Conservation (phyloP, 805 yeast genomes). For the Yarrowia osloensis region DNA sequence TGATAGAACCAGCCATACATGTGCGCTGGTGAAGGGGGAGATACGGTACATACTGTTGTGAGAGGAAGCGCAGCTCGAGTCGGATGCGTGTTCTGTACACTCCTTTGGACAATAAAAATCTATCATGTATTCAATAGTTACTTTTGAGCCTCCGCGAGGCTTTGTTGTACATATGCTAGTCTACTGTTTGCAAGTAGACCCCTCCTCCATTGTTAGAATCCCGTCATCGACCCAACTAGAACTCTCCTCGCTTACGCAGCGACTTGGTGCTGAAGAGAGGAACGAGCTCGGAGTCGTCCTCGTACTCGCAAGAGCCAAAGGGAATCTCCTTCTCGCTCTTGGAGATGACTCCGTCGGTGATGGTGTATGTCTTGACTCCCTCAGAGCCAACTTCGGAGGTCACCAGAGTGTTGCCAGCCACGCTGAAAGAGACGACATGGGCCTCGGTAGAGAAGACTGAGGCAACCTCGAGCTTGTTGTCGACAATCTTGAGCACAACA, state of each 20-base stretch:
- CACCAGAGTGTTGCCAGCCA: slow-evolving; percentile 23
- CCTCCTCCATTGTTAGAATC: slow-evolving; percentile 1
- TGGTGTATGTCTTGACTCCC: slow-evolving; percentile 38
- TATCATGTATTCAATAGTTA: slow-evolving; percentile 18
- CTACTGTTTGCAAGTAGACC: background rate
- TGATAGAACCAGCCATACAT: background rate
- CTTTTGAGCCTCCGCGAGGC: background rate
- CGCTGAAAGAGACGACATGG: slow-evolving; percentile 35
- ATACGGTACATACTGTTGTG: too few species aligned
- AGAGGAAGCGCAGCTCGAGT: too few species aligned
- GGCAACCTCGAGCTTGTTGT: slow-evolving; percentile 36
- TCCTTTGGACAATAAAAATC: background rate
- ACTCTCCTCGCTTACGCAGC: slow-evolving; percentile 64
- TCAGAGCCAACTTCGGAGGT: slow-evolving; percentile 33
- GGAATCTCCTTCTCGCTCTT: slow-evolving; percentile 36
- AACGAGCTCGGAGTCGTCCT: slow-evolving; percentile 46
- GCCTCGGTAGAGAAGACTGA: slow-evolving; percentile 40
- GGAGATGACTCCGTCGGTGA: slow-evolving; percentile 33
- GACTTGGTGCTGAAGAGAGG: slow-evolving; percentile 54
- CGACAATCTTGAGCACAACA: slow-evolving; percentile 39
- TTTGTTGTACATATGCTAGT: slow-evolving; percentile 21
- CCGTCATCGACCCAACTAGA: background rate
- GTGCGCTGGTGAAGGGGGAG: too few species aligned
- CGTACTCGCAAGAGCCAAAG: slow-evolving; percentile 36
- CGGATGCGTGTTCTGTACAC: too few species aligned